Evolutionary conservation across 1,284 basidiomycete species (phyloP).

Genomic region (Trametes hirsuta): DNA sequence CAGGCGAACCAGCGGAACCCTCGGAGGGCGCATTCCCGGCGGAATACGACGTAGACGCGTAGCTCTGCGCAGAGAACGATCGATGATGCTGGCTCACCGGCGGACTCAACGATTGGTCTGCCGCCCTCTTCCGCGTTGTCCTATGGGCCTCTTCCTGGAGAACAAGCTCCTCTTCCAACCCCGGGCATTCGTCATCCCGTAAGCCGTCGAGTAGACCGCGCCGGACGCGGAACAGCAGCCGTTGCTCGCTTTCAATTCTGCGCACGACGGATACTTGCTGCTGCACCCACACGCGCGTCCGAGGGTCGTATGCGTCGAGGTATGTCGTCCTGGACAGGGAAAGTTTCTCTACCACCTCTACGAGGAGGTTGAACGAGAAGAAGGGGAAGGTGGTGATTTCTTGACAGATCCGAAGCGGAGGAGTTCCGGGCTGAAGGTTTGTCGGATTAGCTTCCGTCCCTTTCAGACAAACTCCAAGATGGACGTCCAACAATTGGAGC

Average conservation of each 20-base stretch:
- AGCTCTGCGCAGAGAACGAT: conserved; percentile 6
- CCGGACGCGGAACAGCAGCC: conserved; percentile 61
- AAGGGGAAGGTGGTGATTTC: conserved; percentile 65
- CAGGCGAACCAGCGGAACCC: not conserved
- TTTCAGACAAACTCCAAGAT: no score
- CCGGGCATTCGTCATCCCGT: conserved; percentile 56
- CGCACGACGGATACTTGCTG: conserved; percentile 48
- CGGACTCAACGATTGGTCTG: conserved; percentile 2
- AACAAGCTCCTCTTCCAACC: conserved; percentile 55
- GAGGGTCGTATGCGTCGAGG: conserved; percentile 60
- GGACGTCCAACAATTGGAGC: no score
- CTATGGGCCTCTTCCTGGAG: conserved; percentile 37
- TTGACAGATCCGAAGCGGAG: conserved; percentile 62
- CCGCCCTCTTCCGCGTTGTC: conserved; percentile 6
- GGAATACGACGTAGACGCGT: not conserved
- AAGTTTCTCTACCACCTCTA: conserved; percentile 54
- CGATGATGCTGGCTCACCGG: conserved; percentile 10
- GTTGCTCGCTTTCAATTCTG: conserved; percentile 45
- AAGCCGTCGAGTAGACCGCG: conserved; percentile 60
- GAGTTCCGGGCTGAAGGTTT: conserved; percentile 49
- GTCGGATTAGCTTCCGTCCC: not conserved
- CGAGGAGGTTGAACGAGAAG: conserved; percentile 59
- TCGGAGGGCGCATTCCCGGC: not conserved
- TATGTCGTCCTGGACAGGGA: conserved; percentile 53
- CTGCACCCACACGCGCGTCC: conserved; percentile 60